These are phyloP conservation scores for Neurospora sp. DNA, from an alignment of 495 filamentous ascomycete genomes.

Conservation along the genomic window DNA sequence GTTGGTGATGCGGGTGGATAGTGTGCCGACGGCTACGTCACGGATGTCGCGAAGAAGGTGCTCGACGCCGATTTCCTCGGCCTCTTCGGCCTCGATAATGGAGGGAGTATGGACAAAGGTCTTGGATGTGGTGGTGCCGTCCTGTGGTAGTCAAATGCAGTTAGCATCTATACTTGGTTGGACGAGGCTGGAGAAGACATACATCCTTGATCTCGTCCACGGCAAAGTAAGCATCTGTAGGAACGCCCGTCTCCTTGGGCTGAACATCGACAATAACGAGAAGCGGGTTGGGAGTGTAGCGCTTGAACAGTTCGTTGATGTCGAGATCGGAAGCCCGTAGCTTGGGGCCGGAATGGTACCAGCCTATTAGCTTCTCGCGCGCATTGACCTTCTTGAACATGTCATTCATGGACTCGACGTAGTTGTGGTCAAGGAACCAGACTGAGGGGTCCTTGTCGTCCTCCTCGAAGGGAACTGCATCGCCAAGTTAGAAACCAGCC, in stretches of 20 bases:
- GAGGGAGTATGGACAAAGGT: slow-evolving; percentile 99
- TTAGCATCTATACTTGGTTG: neutral
- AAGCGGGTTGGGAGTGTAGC: slow-evolving; percentile 93
- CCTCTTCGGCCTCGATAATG: slow-evolving; percentile 97
- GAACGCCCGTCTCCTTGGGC: slow-evolving; percentile 94
- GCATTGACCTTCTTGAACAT: slow-evolving; percentile 99
- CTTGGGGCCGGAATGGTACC: slow-evolving; percentile 98
- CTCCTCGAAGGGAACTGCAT: slow-evolving; percentile 90
- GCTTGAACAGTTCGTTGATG: slow-evolving; percentile 99
- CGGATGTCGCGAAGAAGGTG: slow-evolving; percentile 96
- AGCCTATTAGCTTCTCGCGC: slow-evolving; percentile 95
- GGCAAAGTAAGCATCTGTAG: slow-evolving; percentile 98
- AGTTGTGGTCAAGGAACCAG: slow-evolving; percentile 99
- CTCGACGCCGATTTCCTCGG: slow-evolving; percentile 97
- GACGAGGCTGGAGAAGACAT: slow-evolving; percentile 26
- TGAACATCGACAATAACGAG: slow-evolving; percentile 98
- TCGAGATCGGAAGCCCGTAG: slow-evolving; percentile 93
- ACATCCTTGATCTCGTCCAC: slow-evolving; percentile 99
- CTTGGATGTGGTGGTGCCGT: slow-evolving; percentile 92
- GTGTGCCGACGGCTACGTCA: slow-evolving; percentile 96
- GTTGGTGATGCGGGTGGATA: slow-evolving; percentile 93
- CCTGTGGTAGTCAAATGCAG: slow-evolving; percentile 40
- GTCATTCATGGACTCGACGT: slow-evolving; percentile 98
- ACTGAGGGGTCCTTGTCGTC: slow-evolving; percentile 97
- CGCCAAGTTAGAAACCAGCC: slow-evolving; percentile 3